Conservation (phyloP, 2,329 filamentous ascomycete genomes). For the Venturia asperata region DNA sequence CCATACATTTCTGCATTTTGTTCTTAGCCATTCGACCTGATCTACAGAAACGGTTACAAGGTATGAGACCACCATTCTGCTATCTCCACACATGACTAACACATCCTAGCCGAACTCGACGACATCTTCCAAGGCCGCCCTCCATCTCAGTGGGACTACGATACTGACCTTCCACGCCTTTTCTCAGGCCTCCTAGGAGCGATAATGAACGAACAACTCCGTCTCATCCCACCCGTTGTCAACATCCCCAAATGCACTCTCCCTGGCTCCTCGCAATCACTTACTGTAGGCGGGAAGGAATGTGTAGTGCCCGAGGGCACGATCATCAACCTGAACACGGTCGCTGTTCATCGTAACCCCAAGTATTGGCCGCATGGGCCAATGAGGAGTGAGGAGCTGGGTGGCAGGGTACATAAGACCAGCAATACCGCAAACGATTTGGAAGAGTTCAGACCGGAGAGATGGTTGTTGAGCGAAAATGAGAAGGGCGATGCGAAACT, state of each 20-base stretch:
- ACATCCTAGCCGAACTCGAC: slow-evolving; percentile 57
- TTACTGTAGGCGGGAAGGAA: slow-evolving; percentile 53
- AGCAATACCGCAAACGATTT: slow-evolving; percentile 45
- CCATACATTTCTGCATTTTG: slow-evolving; percentile 63
- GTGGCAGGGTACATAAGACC: slow-evolving; percentile 28
- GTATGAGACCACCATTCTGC: slow-evolving; percentile 60
- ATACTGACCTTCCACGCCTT: slow-evolving; percentile 56
- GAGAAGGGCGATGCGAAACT: slow-evolving; percentile 17
- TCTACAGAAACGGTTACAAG: slow-evolving; percentile 59
- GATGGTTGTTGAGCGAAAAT: slow-evolving; percentile 52
- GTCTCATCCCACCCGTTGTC: slow-evolving; percentile 63
- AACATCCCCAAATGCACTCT: slow-evolving; percentile 61
- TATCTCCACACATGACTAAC: slow-evolving; percentile 24
- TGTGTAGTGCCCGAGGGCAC: slow-evolving; percentile 52
- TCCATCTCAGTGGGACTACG: slow-evolving; percentile 61
- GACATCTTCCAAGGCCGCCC: slow-evolving; percentile 53
- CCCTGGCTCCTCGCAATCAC: slow-evolving; percentile 43
- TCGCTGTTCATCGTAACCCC: slow-evolving; percentile 59
- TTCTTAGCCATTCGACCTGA: slow-evolving; percentile 59
- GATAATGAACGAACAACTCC: slow-evolving; percentile 69
- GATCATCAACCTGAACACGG: slow-evolving; percentile 49
- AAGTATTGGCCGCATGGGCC: slow-evolving; percentile 56
- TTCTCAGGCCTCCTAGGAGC: slow-evolving; percentile 65
- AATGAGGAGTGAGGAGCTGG: slow-evolving; percentile 31
- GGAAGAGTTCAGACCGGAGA: slow-evolving; percentile 62